phyloP scores from a whole-genome alignment of 129 eudicot genomes.

The Helianthus annuus region HanXRQr2.0-SUNRISE NC_035444.2:57696273-57696772 shows the following conservation, averaged over 20 bases:
- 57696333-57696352: conserved; percentile 63
- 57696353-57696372: conserved; percentile 69
- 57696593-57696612: too few relatives aligned
- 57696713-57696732: too few relatives aligned
- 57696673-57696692: too few relatives aligned
- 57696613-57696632: too few relatives aligned
- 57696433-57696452: conserved; percentile 96
- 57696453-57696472: conserved; percentile 93
- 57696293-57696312: neutral
- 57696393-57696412: conserved; percentile 67
- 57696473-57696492: conserved; percentile 91
- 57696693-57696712: too few relatives aligned
- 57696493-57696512: conserved; percentile 78
- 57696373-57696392: conserved; percentile 88
- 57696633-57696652: too few relatives aligned
- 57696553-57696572: neutral
- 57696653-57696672: too few relatives aligned
- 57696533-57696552: neutral
- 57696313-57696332: neutral
- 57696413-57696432: conserved; percentile 90
- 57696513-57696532: neutral
- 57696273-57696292: neutral
- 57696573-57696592: too few relatives aligned
- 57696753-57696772: neutral
- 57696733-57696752: neutral